Base-by-base conservation (phyloP, 495 filamentous ascomycete genomes). In the Apodospora peruviana region DNA sequence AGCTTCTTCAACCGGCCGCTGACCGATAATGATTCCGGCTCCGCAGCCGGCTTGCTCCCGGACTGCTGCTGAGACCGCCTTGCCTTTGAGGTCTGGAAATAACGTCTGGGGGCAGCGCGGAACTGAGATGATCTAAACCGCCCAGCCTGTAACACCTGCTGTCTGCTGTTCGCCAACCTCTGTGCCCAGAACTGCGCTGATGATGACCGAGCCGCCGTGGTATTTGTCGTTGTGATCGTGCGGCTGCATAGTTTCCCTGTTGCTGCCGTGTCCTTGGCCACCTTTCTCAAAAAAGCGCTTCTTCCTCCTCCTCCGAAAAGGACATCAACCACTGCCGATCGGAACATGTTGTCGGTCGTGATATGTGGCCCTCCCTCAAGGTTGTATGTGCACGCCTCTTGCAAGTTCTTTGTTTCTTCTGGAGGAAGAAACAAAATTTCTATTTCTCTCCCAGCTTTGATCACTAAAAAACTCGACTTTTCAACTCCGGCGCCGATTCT, bases 1-100 rank as follows among this genome's bases (percentile, higher is more conserved):
- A 97, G 76, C 56, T 87, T 87, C 60, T 79, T 85, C 50, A 97
- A 64, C 9, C 87, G 77, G 47, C 76, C 78, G 0, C 86, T 81
- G 5, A 95, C 61, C 2, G 84, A 80, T 12, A 66, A 68, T 19
- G 76, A 60, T 52, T 77, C 71, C 45, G 56, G n/a, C 16, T 54
- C 52, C 2, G 39, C 22, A 9, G 53, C 51, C 16, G 40, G 21
- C 20, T 49, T 14, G 17, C 14, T 48, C 44, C 4, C 24, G 22
- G 41, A 7, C 10, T 46, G 17, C 4, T 25, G 14, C 5, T 58
- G 43, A 0, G 46, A 39, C 37, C 53, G 47, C 11, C 58, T 45
- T 0, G 62, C 52, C 39, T 46, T 48, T 3, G 62, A 55, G 8
- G 52, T 52, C 36, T 61, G 61, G 49, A 67, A 63, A 4, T 56